Percentiles rank a stretch among this genome's conserved stretches.
Conservation (phyloP, 1,284 basidiomycete species). For the Puccinia hordei region DNA sequence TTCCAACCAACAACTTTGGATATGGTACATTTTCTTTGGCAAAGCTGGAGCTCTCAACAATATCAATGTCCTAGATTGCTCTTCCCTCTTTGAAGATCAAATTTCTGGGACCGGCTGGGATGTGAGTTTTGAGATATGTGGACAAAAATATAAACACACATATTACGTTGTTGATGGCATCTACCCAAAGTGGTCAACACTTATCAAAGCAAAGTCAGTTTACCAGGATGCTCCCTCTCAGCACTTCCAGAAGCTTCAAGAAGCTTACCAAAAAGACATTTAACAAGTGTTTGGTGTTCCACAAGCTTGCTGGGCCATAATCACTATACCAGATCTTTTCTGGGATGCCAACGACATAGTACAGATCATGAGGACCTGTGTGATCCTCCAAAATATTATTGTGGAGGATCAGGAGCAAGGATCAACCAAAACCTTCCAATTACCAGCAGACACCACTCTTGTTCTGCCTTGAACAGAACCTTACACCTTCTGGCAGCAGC, state of each 20-base stretch:
- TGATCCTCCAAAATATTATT: conserved; percentile 31
- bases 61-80: conserved; percentile 6
- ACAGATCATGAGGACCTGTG: not conserved
- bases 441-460: not conserved
- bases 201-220: conserved; percentile 23
- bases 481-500: conserved; percentile 4
- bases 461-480: not conserved
- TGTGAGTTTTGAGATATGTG: conserved; percentile 2
- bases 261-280: conserved; percentile 20
- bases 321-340: not conserved
- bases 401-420: conserved; percentile 21
- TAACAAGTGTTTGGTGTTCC: conserved; percentile 19
- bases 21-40: conserved; percentile 44
- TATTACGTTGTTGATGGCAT: conserved; percentile 27
- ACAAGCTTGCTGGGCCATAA: conserved; percentile 11
- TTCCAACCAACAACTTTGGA: not conserved
- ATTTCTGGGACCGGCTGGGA: conserved; percentile 4
- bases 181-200: conserved; percentile 22
- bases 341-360: not conserved
- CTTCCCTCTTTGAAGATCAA: conserved; percentile 3
- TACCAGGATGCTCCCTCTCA: conserved; percentile 2
- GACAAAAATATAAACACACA: conserved; percentile 22
- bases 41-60: conserved; percentile 35
- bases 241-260: conserved; percentile 22
- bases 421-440: not conserved